Evolutionary conservation across 768 basidiomycete genomes (phyloP).

Genomic region (Lactifluus piperatus): DNA sequence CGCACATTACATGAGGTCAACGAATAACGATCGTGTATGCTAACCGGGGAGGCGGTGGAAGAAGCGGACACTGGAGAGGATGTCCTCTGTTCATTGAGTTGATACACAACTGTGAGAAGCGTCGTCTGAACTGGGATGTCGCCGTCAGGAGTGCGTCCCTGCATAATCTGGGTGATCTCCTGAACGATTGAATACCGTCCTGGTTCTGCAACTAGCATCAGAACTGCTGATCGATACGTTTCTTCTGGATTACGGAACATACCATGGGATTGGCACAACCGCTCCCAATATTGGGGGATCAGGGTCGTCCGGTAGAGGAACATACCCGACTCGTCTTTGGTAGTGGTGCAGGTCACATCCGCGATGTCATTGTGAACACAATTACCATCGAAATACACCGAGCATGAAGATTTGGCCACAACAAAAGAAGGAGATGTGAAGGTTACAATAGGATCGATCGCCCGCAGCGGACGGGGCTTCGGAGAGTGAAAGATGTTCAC

Average conservation of each 20-base stretch:
- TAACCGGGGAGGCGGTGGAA: conserved; percentile 16
- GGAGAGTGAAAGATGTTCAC: conserved; percentile 23
- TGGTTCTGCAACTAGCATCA: conserved; percentile 40
- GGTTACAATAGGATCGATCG: conserved; percentile 62
- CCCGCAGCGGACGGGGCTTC: conserved; percentile 42
- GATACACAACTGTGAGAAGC: conserved; percentile 25
- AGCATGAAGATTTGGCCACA: conserved; percentile 46
- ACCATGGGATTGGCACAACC: conserved; percentile 49
- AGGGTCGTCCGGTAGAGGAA: conserved; percentile 52
- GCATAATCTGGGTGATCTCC: conserved; percentile 35
- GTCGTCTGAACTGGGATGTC: conserved; percentile 9
- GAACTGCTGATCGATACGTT: not conserved
- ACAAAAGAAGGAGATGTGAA: conserved; percentile 44
- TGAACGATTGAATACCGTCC: conserved; percentile 59
- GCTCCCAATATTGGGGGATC: conserved; percentile 58
- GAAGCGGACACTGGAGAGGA: conserved; percentile 11
- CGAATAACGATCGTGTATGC: conserved; percentile 14
- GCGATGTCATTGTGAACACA: conserved; percentile 44
- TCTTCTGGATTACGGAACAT: conserved; percentile 18
- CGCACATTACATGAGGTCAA: conserved; percentile 17
- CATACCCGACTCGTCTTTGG: conserved; percentile 11
- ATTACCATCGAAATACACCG: conserved; percentile 41
- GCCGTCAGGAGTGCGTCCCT: conserved; percentile 7
- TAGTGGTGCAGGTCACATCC: conserved; percentile 18
- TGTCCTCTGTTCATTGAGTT: conserved; percentile 20